Base-by-base conservation (phyloP, 352 stramenopile species). In the Phytophthora fragariae region DNA sequence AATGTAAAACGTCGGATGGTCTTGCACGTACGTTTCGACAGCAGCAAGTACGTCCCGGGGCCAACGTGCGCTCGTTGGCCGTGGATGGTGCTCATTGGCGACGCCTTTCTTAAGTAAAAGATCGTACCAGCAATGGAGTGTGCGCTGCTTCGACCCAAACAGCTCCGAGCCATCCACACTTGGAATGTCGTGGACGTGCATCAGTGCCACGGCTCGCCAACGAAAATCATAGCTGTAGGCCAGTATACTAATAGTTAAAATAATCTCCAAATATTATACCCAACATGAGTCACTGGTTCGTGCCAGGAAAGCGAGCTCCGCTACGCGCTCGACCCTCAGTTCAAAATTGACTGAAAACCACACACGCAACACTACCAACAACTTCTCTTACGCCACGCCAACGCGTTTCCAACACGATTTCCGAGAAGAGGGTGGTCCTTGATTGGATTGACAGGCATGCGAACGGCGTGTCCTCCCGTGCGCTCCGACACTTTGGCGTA, bases 1-100 rank as follows among this genome's bases (percentile, higher is more conserved):
- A 19, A 70, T 52, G n/a, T 70, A 70, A 37, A 63, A 53, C 5
- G 53, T 57, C 37, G 27, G 62, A 31, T 62, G 52, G 6, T 3
- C 50, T 21, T 21, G 19, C 19, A 70, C 62, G 29, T 62, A 65
- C 1, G 5, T 15, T 39, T 62, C n/a, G 2, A 65, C 57, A 1
- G 52, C 17, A 5, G 15, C n/a, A 1, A 65, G 27, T 3, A 72
- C 57, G 7, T 46, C 19, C 33, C 9, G 4, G 0, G 8, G 47
- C 65, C 57, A 21, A 21, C 19, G 19, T 65, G 4, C 39, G 21
- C 47, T 17, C 15, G 14, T 29, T 44, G 44, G 5, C 1, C 17
- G 56, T 19, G 21, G 19, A 10, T 10, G 19, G 4, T 37, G 50
- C 17, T 72, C 57, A 14, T 65, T 66, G 11, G 44, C 57, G 1